Evolutionary conservation across 208 protist species (phyloP).

Genomic region (Acanthamoeba culbertsoni): DNA sequence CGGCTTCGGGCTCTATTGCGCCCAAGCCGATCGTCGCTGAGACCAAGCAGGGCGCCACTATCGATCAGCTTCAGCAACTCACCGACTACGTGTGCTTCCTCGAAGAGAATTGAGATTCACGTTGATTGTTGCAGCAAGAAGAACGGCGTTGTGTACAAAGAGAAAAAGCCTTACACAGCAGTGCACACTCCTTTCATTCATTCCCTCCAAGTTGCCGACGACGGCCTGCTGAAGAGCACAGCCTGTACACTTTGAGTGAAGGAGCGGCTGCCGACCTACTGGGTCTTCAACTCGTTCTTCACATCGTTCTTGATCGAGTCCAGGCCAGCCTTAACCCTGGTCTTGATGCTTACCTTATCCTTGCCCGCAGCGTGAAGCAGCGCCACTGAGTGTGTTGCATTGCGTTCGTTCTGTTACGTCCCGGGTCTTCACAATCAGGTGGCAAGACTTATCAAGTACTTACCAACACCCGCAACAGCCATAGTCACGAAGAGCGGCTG

Average conservation of each 20-base stretch:
- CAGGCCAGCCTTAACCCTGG: neutral
- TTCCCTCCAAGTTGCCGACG: no score
- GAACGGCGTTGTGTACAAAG: no score
- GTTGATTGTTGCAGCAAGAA: no score
- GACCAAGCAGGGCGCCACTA: neutral
- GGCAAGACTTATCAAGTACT: neutral
- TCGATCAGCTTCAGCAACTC: conserved; percentile 54
- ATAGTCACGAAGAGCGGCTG: conserved; percentile 23
- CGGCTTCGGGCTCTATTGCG: neutral
- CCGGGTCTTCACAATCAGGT: neutral
- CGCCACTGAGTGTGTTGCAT: neutral
- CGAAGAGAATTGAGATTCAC: neutral
- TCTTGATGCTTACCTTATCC: neutral
- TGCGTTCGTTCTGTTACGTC: no score
- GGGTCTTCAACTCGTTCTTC: conserved; percentile 39
- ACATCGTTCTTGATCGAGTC: neutral
- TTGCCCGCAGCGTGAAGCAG: conserved; percentile 12
- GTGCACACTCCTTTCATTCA: neutral
- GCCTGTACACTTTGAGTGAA: neutral
- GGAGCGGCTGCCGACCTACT: neutral
- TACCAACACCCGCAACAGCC: conserved; percentile 26
- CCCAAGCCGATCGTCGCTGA: neutral
- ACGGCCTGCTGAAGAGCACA: no score
- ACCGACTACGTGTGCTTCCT: conserved; percentile 64
- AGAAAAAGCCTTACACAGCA: neutral